phyloP scores from a whole-genome alignment of 345 rosid genomes.

The Citrus glauca region DNA sequence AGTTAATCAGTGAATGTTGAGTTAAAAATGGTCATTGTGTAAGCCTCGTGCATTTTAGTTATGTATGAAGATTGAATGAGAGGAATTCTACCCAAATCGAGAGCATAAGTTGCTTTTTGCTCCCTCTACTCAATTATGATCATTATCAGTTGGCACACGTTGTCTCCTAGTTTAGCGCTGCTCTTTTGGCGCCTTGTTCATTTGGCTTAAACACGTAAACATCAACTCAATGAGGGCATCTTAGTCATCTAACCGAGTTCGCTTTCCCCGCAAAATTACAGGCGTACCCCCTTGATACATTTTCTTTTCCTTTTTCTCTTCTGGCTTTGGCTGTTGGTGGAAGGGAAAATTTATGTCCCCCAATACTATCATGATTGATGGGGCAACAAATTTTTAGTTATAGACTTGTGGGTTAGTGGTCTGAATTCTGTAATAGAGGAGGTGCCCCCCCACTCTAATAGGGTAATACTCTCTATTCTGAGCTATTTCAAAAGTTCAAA shows the following conservation, averaged over 20 bases:
- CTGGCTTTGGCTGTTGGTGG: not conserved
- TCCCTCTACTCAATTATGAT: constrained; percentile 5
- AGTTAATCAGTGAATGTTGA: not conserved
- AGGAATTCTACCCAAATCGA: constrained; percentile 13
- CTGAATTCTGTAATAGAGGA: constrained; percentile 6
- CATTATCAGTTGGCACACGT: constrained; percentile 7
- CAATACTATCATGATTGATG: constrained; percentile 1
- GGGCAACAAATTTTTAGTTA: constrained; percentile 16
- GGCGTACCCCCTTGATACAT: not conserved
- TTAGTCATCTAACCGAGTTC: not conserved
- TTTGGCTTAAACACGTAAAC: too few relatives aligned
- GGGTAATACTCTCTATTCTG: not conserved
- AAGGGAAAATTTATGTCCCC: not conserved
- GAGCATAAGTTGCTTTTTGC: constrained; percentile 10
- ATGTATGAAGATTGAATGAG: not conserved
- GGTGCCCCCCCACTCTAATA: constrained; percentile 22
- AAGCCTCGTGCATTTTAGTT: not conserved
- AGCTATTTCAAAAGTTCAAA: constrained; percentile 32
- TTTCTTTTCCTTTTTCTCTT: not conserved
- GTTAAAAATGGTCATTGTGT: not conserved
- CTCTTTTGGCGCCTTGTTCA: not conserved
- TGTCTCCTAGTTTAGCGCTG: not conserved
- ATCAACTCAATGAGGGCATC: not conserved
- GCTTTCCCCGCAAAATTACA: not conserved
- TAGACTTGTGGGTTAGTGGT: constrained; percentile 16